These are phyloP conservation scores for Talaromyces amestolkiae DNA, from an alignment of 2,329 filamentous ascomycete genomes.

Conservation along the genomic window DNA sequence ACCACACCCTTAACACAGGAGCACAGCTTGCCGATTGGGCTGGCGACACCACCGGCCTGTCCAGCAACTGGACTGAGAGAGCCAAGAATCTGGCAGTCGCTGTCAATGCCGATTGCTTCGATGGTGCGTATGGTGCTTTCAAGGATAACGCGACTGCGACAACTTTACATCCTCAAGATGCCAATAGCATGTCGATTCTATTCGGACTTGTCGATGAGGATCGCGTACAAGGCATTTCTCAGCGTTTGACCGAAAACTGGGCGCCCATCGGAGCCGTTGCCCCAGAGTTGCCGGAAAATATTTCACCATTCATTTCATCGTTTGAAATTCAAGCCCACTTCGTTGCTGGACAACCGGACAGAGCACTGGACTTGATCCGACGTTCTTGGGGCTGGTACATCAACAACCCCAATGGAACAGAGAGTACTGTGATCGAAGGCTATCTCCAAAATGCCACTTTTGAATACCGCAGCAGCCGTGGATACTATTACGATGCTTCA, in stretches of 20 bases:
- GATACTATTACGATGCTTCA: slow-evolving; percentile 51
- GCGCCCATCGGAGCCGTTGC: slow-evolving; percentile 54
- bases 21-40: slow-evolving; percentile 52
- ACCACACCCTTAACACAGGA: slow-evolving; percentile 55
- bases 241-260: slow-evolving; percentile 53
- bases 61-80: slow-evolving; percentile 41
- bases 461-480: slow-evolving; percentile 54
- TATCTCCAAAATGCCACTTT: slow-evolving; percentile 57
- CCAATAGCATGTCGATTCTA: slow-evolving; percentile 56
- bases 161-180: slow-evolving; percentile 59
- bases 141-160: slow-evolving; percentile 53
- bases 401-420: slow-evolving; percentile 56
- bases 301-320: slow-evolving; percentile 58
- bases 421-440: slow-evolving; percentile 59
- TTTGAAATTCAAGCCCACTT: slow-evolving; percentile 61
- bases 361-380: slow-evolving; percentile 57
- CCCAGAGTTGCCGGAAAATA: slow-evolving; percentile 58
- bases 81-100: slow-evolving; percentile 45
- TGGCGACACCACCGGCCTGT: slow-evolving; percentile 41
- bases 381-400: slow-evolving; percentile 62
- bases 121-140: slow-evolving; percentile 50
- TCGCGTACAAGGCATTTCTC: slow-evolving; percentile 43
- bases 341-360: slow-evolving; percentile 45
- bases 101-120: slow-evolving; percentile 52
- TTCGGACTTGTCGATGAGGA: slow-evolving; percentile 45